Conservation (phyloP, 768 basidiomycete species). For the Podaxis pistillaris region DNA sequence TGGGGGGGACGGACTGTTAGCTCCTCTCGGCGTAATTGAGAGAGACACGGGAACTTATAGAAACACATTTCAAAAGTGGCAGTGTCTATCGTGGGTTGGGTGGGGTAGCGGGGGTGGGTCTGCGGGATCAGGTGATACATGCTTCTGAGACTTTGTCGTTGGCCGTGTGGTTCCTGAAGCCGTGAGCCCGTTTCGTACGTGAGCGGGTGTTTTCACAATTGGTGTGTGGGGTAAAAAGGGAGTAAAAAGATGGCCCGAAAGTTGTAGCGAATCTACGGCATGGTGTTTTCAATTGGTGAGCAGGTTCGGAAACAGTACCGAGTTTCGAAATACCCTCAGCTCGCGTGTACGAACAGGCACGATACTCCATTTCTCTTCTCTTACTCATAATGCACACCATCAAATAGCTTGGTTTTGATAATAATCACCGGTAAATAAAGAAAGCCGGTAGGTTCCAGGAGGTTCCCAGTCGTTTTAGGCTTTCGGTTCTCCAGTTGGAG, state of each 20-base stretch:
- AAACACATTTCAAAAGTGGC: not conserved
- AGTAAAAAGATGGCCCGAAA: not conserved
- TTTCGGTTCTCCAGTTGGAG: not conserved
- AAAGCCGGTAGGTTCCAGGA: not conserved
- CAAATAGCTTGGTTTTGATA: slow-evolving; percentile 3
- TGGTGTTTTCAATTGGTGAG: not conserved
- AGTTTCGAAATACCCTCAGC: not conserved
- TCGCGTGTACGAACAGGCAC: not conserved
- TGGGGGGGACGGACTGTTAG: not conserved
- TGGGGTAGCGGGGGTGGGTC: not conserved
- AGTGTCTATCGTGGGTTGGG: not conserved
- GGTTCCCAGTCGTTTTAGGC: not conserved
- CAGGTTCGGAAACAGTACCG: not conserved
- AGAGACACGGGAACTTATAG: not conserved
- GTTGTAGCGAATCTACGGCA: not conserved
- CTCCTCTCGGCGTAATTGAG: not conserved
- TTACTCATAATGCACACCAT: not conserved
- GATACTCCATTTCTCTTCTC: not conserved
- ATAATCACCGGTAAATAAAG: slow-evolving; percentile 11
- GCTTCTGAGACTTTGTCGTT: slow-evolving; percentile 1
- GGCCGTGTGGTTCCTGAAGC: not conserved
- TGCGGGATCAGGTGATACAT: not conserved
- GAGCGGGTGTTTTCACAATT: not conserved
- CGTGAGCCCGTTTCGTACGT: not conserved
- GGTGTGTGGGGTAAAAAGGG: not conserved